Conservation (phyloP, 192 early-diverging fungal genomes). For the Entomortierella beljakovae region DNA sequence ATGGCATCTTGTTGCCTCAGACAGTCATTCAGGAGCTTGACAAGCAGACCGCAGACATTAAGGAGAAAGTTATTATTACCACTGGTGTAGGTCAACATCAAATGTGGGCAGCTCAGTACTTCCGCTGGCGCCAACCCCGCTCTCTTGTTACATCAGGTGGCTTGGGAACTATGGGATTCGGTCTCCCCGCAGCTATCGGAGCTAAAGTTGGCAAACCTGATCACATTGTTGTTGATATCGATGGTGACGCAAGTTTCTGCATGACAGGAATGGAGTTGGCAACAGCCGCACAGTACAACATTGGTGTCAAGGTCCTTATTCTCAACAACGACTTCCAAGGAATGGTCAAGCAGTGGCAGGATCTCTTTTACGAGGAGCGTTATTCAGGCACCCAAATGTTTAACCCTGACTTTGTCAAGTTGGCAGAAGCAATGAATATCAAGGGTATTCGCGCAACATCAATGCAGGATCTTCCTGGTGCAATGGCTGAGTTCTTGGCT, state of each 20-base stretch:
- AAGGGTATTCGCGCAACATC: constrained; percentile 88
- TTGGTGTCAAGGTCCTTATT: constrained; percentile 95
- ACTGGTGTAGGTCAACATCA: constrained; percentile 99
- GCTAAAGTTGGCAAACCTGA: constrained; percentile 96
- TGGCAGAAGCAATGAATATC: constrained; percentile 94
- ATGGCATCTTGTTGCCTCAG: constrained; percentile 89
- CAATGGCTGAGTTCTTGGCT: constrained; percentile 92
- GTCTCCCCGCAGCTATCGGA: constrained; percentile 95
- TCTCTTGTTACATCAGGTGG: constrained; percentile 95
- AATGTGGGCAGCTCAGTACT: constrained; percentile 99
- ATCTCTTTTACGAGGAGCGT: constrained; percentile 97
- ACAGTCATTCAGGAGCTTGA: constrained; percentile 94
- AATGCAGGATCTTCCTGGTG: constrained; percentile 84
- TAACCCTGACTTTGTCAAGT: constrained; percentile 98
- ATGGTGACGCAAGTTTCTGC: constrained; percentile 98
- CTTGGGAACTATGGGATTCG: constrained; percentile 99
- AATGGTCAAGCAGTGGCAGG: constrained; percentile 96
- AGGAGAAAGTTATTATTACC: constrained; percentile 94
- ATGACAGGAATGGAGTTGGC: constrained; percentile 99
- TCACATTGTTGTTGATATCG: constrained; percentile 97
- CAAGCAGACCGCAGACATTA: constrained; percentile 81
- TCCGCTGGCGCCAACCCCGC: constrained; percentile 91
- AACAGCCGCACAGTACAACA: constrained; percentile 97
- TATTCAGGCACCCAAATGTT: constrained; percentile 95
- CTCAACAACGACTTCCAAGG: constrained; percentile 99